Conservation (phyloP, 768 basidiomycete species). For the Mycena venus region DNA sequence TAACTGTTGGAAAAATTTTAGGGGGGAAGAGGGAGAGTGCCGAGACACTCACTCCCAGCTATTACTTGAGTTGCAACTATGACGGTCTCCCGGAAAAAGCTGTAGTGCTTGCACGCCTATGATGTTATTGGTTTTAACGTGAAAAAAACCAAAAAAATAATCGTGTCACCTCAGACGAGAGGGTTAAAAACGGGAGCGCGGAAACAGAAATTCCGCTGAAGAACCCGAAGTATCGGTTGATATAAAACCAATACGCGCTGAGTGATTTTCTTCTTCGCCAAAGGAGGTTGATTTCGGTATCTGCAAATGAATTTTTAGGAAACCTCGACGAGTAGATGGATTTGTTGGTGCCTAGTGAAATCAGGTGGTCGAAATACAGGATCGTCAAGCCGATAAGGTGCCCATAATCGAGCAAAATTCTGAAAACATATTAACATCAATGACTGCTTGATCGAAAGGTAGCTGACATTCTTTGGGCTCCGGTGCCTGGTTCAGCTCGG, state of each 20-base stretch:
- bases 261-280: slow-evolving; percentile 42
- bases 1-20: background rate
- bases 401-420: background rate
- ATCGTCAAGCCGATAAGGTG: slow-evolving; percentile 8
- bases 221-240: slow-evolving; percentile 49
- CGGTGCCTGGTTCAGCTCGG: too few relatives aligned
- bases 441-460: too few relatives aligned
- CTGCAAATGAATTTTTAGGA: background rate
- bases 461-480: background rate
- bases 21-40: background rate
- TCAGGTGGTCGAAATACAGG: slow-evolving; percentile 21
- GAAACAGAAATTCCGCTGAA: background rate
- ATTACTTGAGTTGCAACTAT: slow-evolving; percentile 4
- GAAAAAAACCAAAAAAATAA: background rate
- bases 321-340: background rate
- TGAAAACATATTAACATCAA: background rate
- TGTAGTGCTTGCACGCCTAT: slow-evolving; percentile 7
- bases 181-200: slow-evolving; percentile 6
- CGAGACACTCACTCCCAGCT: background rate
- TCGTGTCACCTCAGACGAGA: background rate
- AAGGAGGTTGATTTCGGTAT: slow-evolving; percentile 30
- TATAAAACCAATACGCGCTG: slow-evolving; percentile 43
- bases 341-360: slow-evolving; percentile 5
- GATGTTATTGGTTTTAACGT: background rate
- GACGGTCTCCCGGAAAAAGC: slow-evolving; percentile 12